Base-by-base conservation (phyloP, 805 yeast species). In the Jamesozyma hellenica region DNA sequence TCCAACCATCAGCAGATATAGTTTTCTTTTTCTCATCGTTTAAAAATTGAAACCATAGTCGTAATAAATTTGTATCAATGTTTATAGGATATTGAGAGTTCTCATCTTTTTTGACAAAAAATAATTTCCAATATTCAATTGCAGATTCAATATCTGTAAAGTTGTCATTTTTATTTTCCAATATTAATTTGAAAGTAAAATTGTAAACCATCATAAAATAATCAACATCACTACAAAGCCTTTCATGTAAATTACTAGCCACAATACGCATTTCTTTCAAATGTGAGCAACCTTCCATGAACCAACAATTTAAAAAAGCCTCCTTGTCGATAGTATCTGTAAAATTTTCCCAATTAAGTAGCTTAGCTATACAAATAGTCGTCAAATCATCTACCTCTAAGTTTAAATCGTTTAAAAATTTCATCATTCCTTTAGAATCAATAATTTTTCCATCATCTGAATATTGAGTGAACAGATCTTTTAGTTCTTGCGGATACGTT, bases 1-100 rank as follows among this genome's bases (percentile, higher is more conserved):
- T 70, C 96, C 96, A 90, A 18, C 79, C 74, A 53, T 90, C 98
- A 46, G 63, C 73, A 4, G 82, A 71, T 28, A 92, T 68, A 4
- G 67, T 59, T 36, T 68, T 62, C 35, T 72, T 67, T 44, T 68
- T 63, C 11, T 61, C 65, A 2, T 55, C 57, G 5, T 36, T 51
- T 21, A 81, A 54, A 53, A 79, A 88, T 1, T 53, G 58, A 38
- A 68, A 63, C 90, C 95, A 90, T 32, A 65, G 66, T 8, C 67
- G 65, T 28, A 77, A 48, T 27, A 65, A 56, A 7, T 47, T 38
- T 1, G 53, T 49, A 30, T 63, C 63, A 1, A 52, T 42, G 9
- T 42, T 36, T 1, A 52, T 21, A 2, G 56, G 52, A 17, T 36
- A 44, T 18, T 36, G 18, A 11, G 15, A 16, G 7, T 32, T 25